phyloP scores from a whole-genome alignment of 768 basidiomycete genomes.

The Porpolomopsis calyptriformis region DNA sequence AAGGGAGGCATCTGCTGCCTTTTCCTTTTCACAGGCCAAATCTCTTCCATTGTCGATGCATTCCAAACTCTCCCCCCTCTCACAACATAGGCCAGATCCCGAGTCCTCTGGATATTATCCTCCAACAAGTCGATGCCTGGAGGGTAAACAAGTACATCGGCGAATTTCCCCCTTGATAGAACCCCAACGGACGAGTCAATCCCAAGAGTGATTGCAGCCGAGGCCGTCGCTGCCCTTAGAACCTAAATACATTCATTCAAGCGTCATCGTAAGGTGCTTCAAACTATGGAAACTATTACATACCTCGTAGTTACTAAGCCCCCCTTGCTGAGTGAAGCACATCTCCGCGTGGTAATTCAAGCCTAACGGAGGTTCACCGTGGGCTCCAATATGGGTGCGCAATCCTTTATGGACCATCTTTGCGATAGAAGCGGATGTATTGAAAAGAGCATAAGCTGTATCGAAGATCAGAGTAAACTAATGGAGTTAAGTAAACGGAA shows the following conservation, averaged over 20 bases:
- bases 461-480: conserved; percentile 6
- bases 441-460: conserved; percentile 54
- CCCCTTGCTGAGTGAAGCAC: conserved; percentile 52
- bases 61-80: conserved; percentile 66
- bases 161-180: conserved; percentile 54
- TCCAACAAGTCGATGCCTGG: conserved; percentile 46
- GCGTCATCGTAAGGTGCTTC: neutral
- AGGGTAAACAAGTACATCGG: conserved; percentile 61
- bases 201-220: conserved; percentile 56
- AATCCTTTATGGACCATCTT: conserved; percentile 60
- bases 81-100: conserved; percentile 44
- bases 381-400: conserved; percentile 57
- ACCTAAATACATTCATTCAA: conserved; percentile 40
- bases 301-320: conserved; percentile 63
- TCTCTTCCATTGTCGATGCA: conserved; percentile 53
- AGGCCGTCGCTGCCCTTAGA: conserved; percentile 56
- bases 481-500: neutral
- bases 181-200: conserved; percentile 53
- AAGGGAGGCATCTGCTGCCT: conserved; percentile 46
- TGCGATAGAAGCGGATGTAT: conserved; percentile 56
- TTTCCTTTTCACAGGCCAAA: conserved; percentile 59
- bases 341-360: conserved; percentile 73
- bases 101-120: conserved; percentile 39
- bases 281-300: conserved; percentile 1
- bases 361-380: conserved; percentile 63